Percentiles rank a stretch among this genome's conserved stretches.
Evolutionary conservation across 176 grass and related monocot species (phyloP).

Genomic region (Hordeum marinum): DNA sequence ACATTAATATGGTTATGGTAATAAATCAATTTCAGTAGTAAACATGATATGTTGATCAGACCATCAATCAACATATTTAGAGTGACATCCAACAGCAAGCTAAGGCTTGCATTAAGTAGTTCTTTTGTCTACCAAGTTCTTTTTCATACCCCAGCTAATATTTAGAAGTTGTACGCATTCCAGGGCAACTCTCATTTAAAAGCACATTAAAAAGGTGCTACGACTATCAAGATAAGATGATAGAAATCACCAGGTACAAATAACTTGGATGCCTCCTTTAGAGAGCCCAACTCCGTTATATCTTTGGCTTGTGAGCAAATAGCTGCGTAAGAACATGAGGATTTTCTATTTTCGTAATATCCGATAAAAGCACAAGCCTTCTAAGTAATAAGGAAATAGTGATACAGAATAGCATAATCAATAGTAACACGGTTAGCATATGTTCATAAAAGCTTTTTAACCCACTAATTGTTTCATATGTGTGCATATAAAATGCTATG

Average conservation of each 20-base stretch:
- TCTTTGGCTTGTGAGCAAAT: conserved; percentile 67
- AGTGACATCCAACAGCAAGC: not conserved
- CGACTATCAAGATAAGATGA: conserved; percentile 23
- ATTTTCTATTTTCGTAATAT: not conserved
- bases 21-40: not conserved
- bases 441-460: not conserved
- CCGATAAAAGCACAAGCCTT: conserved; percentile 8
- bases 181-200: not conserved
- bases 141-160: not conserved
- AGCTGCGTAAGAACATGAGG: conserved; percentile 29
- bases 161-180: not conserved
- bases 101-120: not conserved
- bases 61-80: not conserved
- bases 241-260: conserved; percentile 82
- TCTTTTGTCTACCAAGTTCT: not conserved
- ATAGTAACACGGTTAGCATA: not conserved
- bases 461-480: conserved; percentile 4
- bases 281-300: conserved; percentile 80
- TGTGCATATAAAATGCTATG: not conserved
- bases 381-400: not conserved
- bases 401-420: not conserved
- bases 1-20: not conserved
- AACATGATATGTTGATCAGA: not conserved
- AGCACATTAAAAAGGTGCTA: not conserved
- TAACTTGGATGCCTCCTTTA: conserved; percentile 93